Evolutionary conservation across 164 flowering plant genomes (phyloP).

Genomic region (Macadamia tetraphylla): DNA sequence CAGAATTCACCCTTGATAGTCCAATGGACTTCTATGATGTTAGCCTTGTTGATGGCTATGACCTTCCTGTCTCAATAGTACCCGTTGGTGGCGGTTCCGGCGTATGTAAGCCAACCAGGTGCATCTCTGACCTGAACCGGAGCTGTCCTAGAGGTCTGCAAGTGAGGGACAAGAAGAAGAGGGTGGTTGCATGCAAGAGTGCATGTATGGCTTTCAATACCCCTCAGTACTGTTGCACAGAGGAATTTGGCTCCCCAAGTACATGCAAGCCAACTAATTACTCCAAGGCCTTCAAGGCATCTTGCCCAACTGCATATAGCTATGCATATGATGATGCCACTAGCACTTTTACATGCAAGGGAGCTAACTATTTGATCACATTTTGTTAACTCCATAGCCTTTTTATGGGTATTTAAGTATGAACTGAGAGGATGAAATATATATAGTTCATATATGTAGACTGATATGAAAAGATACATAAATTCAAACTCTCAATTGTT

Average conservation of each 20-base stretch:
- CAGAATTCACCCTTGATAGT: conserved; percentile 34
- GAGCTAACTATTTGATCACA: conserved; percentile 23
- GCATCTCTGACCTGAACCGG: conserved; percentile 26
- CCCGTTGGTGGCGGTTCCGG: conserved; percentile 20
- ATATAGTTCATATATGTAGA: too few relatives aligned
- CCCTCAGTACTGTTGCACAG: conserved; percentile 39
- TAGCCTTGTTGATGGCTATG: conserved; percentile 51
- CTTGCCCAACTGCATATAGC: conserved; percentile 38
- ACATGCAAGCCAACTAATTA: conserved; percentile 38
- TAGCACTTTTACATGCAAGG: conserved; percentile 26
- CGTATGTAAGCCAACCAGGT: conserved; percentile 28
- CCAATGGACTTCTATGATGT: conserved; percentile 38
- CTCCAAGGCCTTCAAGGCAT: conserved; percentile 27
- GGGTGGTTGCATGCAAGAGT: conserved; percentile 39
- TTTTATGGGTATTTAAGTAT: too few relatives aligned
- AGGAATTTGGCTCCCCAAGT: conserved; percentile 21
- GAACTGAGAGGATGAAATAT: too few relatives aligned
- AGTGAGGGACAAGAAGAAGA: conserved; percentile 10
- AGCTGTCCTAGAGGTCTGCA: conserved; percentile 36
- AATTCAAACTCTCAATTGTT: too few relatives aligned
- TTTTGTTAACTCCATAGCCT: conserved; percentile 12
- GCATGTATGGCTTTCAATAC: conserved; percentile 16
- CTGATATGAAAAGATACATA: too few relatives aligned
- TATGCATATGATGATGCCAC: conserved; percentile 41
- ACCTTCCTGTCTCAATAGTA: conserved; percentile 21